Conservation (phyloP, 306 rosid species). For the Rosa lucieae region DNA sequence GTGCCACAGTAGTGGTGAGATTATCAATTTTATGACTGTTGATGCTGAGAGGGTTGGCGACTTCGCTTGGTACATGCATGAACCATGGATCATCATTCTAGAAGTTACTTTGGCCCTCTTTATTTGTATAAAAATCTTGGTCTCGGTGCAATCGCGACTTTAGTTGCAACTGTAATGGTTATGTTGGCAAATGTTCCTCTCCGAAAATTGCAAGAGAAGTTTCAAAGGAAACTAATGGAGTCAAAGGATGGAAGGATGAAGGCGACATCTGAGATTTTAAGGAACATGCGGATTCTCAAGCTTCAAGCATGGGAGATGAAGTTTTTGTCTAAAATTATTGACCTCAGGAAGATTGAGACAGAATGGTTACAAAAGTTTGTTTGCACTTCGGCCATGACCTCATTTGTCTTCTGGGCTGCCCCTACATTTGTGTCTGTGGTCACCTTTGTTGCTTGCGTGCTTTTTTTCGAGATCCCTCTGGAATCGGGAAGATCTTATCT, state of each 20-base stretch:
- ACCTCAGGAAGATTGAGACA: constrained; percentile 54
- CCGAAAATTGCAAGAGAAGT: constrained; percentile 61
- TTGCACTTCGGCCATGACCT: constrained; percentile 38
- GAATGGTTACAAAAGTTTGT: constrained; percentile 64
- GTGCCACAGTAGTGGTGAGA: constrained; percentile 60
- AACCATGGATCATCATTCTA: constrained; percentile 59
- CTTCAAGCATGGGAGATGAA: constrained; percentile 94
- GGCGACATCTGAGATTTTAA: constrained; percentile 67
- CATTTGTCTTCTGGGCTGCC: constrained; percentile 58
- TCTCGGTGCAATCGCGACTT: constrained; percentile 62
- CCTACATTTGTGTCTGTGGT: constrained; percentile 75
- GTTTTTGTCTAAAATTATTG: constrained; percentile 64
- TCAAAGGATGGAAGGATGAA: constrained; percentile 86
- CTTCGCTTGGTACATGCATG: constrained; percentile 66
- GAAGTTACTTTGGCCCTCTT: constrained; percentile 66
- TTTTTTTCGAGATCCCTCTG: constrained; percentile 68
- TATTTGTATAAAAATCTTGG: constrained; percentile 72
- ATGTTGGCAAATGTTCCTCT: constrained; percentile 72
- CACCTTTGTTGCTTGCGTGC: constrained; percentile 70
- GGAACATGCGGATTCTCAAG: constrained; percentile 85
- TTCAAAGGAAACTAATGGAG: constrained; percentile 73
- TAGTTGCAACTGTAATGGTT: constrained; percentile 55
- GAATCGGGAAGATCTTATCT: constrained; percentile 82
- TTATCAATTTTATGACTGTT: constrained; percentile 78
- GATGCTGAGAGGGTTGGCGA: constrained; percentile 84